Conservation (phyloP, 2,329 filamentous ascomycete genomes). For the Rhynchosporium graminicola region DNA sequence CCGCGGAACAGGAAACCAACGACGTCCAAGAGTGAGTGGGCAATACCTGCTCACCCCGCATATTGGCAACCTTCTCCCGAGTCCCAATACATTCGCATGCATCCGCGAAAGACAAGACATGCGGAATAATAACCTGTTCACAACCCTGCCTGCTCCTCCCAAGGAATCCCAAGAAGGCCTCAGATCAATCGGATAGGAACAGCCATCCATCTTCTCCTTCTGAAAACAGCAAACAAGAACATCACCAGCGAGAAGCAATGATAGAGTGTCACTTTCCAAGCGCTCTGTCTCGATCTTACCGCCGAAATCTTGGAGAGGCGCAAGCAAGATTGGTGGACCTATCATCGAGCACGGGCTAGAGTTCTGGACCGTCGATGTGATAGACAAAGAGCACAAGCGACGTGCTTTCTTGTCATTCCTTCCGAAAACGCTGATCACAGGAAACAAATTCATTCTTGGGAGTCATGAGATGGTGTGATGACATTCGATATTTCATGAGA, state of each 20-base stretch:
- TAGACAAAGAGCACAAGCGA: no score
- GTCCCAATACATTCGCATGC: not conserved
- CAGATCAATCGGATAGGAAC: not conserved
- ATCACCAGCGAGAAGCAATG: conserved; percentile 21
- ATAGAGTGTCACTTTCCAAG: conserved; percentile 5
- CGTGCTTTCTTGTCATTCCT: no score
- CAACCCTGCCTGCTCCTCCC: conserved; percentile 4
- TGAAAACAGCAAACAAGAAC: conserved; percentile 22
- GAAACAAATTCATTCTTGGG: no score
- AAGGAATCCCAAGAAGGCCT: not conserved
- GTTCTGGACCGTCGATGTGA: no score
- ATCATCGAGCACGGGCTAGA: no score
- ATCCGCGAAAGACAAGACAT: conserved; percentile 17
- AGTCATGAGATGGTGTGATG: no score
- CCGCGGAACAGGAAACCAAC: not conserved
- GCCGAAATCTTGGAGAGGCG: conserved; percentile 23
- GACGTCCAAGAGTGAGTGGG: not conserved
- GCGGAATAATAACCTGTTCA: conserved; percentile 18
- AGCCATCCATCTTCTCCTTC: conserved; percentile 3
- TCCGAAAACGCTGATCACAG: no score
- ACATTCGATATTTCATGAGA: no score
- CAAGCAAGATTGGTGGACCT: conserved; percentile 14
- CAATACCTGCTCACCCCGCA: not conserved
- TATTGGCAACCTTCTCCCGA: conserved; percentile 2
- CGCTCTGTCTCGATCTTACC: conserved; percentile 12